phyloP scores from a whole-genome alignment of 1,284 basidiomycete species.

The Ceratobasidium sp. region DNA sequence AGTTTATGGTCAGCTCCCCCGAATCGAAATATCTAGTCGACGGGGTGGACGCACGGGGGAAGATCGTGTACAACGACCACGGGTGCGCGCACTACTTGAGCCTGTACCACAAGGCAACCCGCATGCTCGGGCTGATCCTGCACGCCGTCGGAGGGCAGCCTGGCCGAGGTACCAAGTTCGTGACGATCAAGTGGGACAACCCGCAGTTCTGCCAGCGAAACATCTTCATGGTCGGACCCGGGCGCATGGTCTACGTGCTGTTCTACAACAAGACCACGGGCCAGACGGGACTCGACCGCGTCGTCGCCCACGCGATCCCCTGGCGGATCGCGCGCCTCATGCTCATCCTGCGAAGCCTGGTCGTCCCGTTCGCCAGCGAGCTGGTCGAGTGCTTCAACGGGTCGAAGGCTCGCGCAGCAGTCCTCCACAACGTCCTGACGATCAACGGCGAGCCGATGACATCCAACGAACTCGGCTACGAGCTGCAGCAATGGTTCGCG shows the following conservation, averaged over 20 bases:
- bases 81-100: background rate
- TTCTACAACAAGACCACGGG: constrained; percentile 10
- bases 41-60: background rate
- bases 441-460: too few species aligned
- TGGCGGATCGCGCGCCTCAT: constrained; percentile 7
- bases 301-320: constrained; percentile 8
- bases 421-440: too few species aligned
- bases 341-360: background rate
- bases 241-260: background rate
- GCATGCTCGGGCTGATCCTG: background rate
- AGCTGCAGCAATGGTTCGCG: too few species aligned
- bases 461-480: too few species aligned
- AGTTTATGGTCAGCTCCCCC: background rate
- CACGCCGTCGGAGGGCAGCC: background rate
- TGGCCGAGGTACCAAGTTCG: background rate
- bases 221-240: background rate
- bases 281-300: background rate
- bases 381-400: background rate
- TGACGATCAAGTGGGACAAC: background rate
- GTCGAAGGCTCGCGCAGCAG: too few species aligned
- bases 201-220: background rate
- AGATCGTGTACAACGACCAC: background rate
- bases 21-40: background rate
- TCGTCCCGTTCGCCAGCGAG: background rate
- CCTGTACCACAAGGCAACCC: background rate